Percentiles rank a stretch among this genome's conserved stretches.
Conservation (phyloP, 345 rosid species). For the Heritiera littoralis region DNA sequence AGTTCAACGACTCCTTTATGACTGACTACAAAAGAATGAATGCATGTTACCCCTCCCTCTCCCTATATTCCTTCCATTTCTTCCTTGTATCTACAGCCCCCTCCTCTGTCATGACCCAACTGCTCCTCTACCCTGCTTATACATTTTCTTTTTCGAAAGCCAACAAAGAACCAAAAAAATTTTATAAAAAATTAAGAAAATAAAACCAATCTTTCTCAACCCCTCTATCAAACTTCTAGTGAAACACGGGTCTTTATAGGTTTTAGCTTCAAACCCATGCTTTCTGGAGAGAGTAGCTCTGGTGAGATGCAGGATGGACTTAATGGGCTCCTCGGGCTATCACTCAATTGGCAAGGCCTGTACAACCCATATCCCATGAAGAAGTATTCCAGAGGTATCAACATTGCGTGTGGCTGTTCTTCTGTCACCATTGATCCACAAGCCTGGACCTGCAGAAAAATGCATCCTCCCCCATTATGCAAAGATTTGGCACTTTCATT, state of each 20-base stretch:
- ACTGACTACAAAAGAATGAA: constrained; percentile 65
- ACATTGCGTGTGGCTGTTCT: constrained; percentile 96
- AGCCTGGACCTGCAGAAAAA: constrained; percentile 72
- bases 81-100: constrained; percentile 40
- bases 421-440: constrained; percentile 99
- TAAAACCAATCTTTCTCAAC: background rate
- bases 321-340: constrained; percentile 91
- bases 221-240: constrained; percentile 20
- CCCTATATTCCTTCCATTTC: constrained; percentile 13
- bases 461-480: background rate
- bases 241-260: constrained; percentile 82
- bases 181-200: background rate
- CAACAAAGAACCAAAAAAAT: constrained; percentile 14
- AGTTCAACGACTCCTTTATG: constrained; percentile 32
- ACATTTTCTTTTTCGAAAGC: constrained; percentile 17
- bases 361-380: constrained; percentile 88
- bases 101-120: constrained; percentile 11
- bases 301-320: constrained; percentile 89
- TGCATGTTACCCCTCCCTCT: background rate
- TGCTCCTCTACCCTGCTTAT: constrained; percentile 25
- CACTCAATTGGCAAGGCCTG: constrained; percentile 60
- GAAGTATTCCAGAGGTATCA: constrained; percentile 95
- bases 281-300: constrained; percentile 95
- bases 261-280: constrained; percentile 98
- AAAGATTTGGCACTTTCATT: background rate